Evolutionary conservation across 2,329 filamentous ascomycete genomes (phyloP), one percentile per base, ranked within the genome.

Genomic region (Arthrobotrys conoides): DNA sequence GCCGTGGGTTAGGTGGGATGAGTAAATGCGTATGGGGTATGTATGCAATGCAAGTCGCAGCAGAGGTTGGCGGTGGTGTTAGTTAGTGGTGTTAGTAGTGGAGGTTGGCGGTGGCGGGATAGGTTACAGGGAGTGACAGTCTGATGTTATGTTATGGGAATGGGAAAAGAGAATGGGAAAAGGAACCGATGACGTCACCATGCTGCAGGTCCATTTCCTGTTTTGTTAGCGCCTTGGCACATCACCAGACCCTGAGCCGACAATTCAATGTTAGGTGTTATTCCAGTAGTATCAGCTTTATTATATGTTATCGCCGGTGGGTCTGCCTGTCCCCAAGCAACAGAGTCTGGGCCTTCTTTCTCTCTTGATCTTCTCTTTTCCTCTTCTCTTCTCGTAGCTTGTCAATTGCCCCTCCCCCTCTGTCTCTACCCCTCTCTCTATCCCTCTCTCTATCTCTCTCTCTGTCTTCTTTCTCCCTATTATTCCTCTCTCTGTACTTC

Each of bases 301-400:
- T 33, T 36, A 5, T 5, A 10, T 36, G 68, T 36, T 27, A 68
- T 49, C 10, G 51, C 55, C 68, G 71, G 61, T 30, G 27, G 27
- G 27, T 30, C 27, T 30, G 27, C 36, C 81, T 81, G 5, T 66
- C 80, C 33, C 57, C 69, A 16, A n/a, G 18, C 9, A 82, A 71
- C 65, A 82, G 71, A 1, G 53, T 49, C 53, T 73, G 55, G 1
- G 76, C 71, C 64, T 79, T 81, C 63, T 38, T 44, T 22, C 80
- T 64, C 51, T 82, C 81, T 2, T 16, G 38, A 2, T 46, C 71
- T 55, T 82, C 81, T 18, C 81, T 67, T 18, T 44, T 57, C 41
- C 59, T 59, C 16, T 78, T 77, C 70, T 82, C 81, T n/a, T 53
- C 70, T 24, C 81, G 71, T 16, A 82, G 69, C 24, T 51, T 70